Evolutionary conservation across 1,284 basidiomycete genomes (phyloP).

Genomic region (Limonomyces culmigenus): DNA sequence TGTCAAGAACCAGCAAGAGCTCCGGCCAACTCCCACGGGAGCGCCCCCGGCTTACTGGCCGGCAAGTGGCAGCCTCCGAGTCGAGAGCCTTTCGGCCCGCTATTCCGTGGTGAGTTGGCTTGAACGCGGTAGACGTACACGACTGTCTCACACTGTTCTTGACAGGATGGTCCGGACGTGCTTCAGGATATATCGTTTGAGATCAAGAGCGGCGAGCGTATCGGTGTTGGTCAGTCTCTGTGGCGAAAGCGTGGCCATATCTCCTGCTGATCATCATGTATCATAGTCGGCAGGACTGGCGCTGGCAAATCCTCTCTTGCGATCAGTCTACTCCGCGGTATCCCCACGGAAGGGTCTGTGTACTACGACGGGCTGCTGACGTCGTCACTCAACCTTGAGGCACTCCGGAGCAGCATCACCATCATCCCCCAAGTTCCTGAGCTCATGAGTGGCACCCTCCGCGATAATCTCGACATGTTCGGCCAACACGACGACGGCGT

Average conservation of each 20-base stretch:
- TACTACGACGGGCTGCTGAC: conserved; percentile 17
- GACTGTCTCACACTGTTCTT: too few species aligned
- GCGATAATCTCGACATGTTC: conserved; percentile 27
- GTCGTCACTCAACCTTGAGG: conserved; percentile 22
- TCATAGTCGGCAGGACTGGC: conserved; percentile 59
- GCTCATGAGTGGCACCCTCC: conserved; percentile 17
- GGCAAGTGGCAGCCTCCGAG: not conserved
- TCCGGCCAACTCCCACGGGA: not conserved
- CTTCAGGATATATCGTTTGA: conserved; percentile 29
- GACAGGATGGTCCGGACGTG: conserved; percentile 21
- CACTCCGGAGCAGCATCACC: conserved; percentile 25
- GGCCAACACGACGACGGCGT: conserved; percentile 29
- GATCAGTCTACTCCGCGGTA: conserved; percentile 23
- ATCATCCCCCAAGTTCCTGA: conserved; percentile 34
- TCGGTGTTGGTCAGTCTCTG: conserved; percentile 23
- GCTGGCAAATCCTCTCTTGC: conserved; percentile 38
- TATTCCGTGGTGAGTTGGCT: not conserved
- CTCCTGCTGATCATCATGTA: too few species aligned
- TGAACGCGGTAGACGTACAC: not conserved
- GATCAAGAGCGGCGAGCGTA: conserved; percentile 31
- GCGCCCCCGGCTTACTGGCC: not conserved
- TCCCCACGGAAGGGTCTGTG: conserved; percentile 24
- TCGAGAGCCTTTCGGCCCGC: not conserved
- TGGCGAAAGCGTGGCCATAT: too few species aligned
- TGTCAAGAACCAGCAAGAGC: not conserved